phyloP scores from a whole-genome alignment of 1,139 yeast species.

The Hyphopichia khmerensis region DNA sequence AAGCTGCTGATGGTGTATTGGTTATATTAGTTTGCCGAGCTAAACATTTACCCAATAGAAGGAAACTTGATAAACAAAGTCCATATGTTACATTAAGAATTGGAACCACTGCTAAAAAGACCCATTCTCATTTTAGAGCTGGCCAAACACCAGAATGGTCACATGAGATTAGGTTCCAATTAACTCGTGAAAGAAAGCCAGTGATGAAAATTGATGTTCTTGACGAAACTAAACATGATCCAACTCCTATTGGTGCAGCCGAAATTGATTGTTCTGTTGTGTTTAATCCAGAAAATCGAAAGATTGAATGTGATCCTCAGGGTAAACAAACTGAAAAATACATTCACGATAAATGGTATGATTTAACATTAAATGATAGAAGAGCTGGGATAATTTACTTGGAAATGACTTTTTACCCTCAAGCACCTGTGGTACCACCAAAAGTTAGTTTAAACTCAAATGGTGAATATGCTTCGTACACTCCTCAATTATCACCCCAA shows the following conservation, averaged over 20 bases:
- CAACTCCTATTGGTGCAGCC: constrained; percentile 81
- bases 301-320: not conserved
- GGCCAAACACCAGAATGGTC: constrained; percentile 93
- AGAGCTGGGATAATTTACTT: constrained; percentile 87
- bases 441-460: constrained; percentile 21
- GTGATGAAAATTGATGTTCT: constrained; percentile 68
- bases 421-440: constrained; percentile 50
- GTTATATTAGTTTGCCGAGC: constrained; percentile 53
- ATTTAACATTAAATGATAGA: constrained; percentile 62
- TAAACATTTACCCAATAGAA: constrained; percentile 75
- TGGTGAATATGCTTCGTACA: not conserved
- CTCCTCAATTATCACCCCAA: not conserved
- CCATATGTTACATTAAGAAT: constrained; percentile 81
- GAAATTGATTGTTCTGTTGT: constrained; percentile 78
- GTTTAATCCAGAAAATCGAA: constrained; percentile 45
- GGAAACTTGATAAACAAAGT: constrained; percentile 83
- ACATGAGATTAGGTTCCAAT: constrained; percentile 67
- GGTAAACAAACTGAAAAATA: constrained; percentile 66
- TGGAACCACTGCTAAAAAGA: constrained; percentile 77
- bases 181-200: constrained; percentile 63
- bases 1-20: constrained; percentile 47
- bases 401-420: constrained; percentile 89
- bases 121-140: constrained; percentile 73
- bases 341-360: constrained; percentile 76
- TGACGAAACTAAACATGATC: constrained; percentile 84